Evolutionary conservation across 345 rosid species (phyloP), one percentile per base, ranked within the genome.

Genomic region (Pistacia atlantica): DNA sequence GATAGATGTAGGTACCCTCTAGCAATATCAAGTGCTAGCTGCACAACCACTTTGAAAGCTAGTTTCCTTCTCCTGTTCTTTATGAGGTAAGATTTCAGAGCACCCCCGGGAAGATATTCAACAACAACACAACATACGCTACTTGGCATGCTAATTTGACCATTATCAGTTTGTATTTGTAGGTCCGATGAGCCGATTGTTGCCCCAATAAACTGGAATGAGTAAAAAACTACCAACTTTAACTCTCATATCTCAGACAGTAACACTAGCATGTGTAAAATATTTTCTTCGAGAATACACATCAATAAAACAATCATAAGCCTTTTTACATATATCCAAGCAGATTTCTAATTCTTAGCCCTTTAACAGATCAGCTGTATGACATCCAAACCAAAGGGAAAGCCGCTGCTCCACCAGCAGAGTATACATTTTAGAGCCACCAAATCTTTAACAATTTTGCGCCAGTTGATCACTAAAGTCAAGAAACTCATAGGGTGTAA

Each of bases 11-110:
- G 17, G 52, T 87, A 94, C 98, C 99, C 99, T 86, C 97, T 88
- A 48, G 99, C 99, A 69, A 96, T 95, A 85, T 96, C 98, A 81
- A 96, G 97, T 20, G 97, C 97, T 76, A 96, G 83, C 87, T 96
- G 98, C 56, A 88, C 84, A 56, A 96, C 99, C 75, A 96, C 91
- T 84, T 94, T 96, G 86, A 96, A 96, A 28, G 94, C 90, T 69
- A 96, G 80, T 82, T 96, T 96, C 82, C 93, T 90, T 82, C 99
- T 88, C 71, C 94, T 82, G 84, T 91, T 92, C 87, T 92, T 96
- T 78, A 96, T 96, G 60, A 96, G 89, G 85, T 81, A 96, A 59
- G 92, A 84, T 69, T 96, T 96, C 78, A 96, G 85, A 63, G 94
- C 87, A 80, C 98, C 99, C 13, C 99, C 99, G 5, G 93, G 92